Base-by-base conservation (phyloP, 1,139 yeast species). In the Debaryomyces subglobosus region DNA sequence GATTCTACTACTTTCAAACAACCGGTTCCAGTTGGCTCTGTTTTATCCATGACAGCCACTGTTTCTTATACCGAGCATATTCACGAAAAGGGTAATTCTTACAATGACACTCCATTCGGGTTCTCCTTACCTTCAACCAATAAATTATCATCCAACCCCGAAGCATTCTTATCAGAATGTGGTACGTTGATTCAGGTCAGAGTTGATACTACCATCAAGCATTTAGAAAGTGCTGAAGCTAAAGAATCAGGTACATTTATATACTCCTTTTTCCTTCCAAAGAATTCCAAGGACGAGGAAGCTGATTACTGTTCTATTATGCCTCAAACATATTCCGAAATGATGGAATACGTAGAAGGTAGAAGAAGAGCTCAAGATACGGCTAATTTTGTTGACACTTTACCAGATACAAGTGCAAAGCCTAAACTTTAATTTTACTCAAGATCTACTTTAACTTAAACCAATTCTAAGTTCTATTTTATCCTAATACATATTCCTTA, bases 1-100 rank as follows among this genome's bases (percentile, higher is more conserved):
- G 97, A 91, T 65, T 86, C 96, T 21, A 90, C 96, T 43, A 88
- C 96, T 20, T 91, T 91, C 75, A 85, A 88, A 59, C 88, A 91
- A 23, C 97, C 97, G 1, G 97, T 91, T 5, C 97, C 97, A 1
- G 97, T 91, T 20, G 97, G 97, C 2, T 84, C 94, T 2, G 96
- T 91, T 15, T 72, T 91, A 48, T 85, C 86, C 50, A 82, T 90
- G 83, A 79, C 83, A 47, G 94, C 97, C 0, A 76, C 86, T 8
- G 89, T 91, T 10, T 89, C 89, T 24, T 90, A 91, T 67, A 90
- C 97, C 6, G 92, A 86, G 59, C 90, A 86, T 59, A 68, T 86
- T 47, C 84, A 80, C 58, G 81, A 77, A 4, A 47, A 53, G 24
- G 68, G 61, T 39, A 59, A 68, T 21, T 24, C 38, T 10, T 71